Percentiles rank a stretch among this genome's conserved stretches.
Conservation (phyloP, 768 basidiomycete genomes). For the Macrolepiota dolichaula region DNA sequence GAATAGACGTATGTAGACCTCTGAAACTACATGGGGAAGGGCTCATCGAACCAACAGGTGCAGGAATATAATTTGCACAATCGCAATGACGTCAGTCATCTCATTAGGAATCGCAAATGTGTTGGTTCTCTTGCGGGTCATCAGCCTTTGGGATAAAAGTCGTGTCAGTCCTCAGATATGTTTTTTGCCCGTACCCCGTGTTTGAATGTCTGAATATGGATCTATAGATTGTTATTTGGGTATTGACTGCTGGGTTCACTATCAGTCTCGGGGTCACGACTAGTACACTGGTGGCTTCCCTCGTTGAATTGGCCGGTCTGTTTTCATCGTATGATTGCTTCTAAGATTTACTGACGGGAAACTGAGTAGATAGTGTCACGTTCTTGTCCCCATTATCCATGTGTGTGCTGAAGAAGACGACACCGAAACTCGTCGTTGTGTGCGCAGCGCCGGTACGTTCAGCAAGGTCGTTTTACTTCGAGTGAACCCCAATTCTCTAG, state of each 20-base stretch:
- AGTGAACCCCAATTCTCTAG: constrained; percentile 15
- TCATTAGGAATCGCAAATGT: constrained; percentile 28
- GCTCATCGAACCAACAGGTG: constrained; percentile 20
- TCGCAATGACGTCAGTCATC: constrained; percentile 20
- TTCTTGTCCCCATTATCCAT: constrained; percentile 19
- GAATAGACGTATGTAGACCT: background rate
- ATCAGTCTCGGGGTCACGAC: background rate
- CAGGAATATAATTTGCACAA: constrained; percentile 20
- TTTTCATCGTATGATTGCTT: background rate
- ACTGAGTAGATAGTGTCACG: constrained; percentile 9
- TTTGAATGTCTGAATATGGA: background rate
- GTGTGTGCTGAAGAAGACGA: constrained; percentile 23
- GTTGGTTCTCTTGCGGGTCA: constrained; percentile 30
- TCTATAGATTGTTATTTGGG: background rate
- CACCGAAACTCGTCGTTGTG: constrained; percentile 19
- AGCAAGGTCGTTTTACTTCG: background rate
- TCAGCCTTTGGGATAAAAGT: constrained; percentile 32
- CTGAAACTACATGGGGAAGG: background rate
- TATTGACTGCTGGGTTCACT: constrained; percentile 12
- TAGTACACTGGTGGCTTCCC: background rate
- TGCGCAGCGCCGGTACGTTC: constrained; percentile 31
- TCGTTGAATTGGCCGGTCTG: background rate
- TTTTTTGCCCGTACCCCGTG: background rate
- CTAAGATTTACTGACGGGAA: background rate
- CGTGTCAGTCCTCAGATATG: background rate